Percentiles rank a stretch among this genome's conserved stretches.
These are phyloP conservation scores for Hapsidospora chrysogenum DNA, from an alignment of 495 filamentous ascomycete species.

Conservation along the genomic window DNA sequence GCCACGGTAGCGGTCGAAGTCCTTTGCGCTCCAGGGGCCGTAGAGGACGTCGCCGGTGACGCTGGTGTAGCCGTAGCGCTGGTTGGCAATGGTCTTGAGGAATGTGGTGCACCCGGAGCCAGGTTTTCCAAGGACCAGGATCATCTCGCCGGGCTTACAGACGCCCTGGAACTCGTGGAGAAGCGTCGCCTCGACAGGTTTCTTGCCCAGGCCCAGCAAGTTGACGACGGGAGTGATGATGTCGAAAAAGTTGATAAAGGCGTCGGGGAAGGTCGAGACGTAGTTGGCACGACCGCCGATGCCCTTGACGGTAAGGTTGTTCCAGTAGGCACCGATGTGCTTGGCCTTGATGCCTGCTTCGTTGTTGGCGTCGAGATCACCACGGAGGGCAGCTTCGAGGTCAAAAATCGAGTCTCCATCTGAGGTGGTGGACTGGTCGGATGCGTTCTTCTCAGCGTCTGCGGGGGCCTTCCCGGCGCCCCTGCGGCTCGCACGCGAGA, in stretches of 20 bases:
- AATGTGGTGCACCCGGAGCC: constrained; percentile 83
- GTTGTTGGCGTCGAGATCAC: constrained; percentile 49
- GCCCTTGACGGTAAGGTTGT: constrained; percentile 60
- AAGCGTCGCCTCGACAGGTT: constrained; percentile 48
- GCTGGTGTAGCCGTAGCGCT: constrained; percentile 59
- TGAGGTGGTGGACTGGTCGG: constrained; percentile 31
- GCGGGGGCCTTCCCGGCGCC: constrained; percentile 16
- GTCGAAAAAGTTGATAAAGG: constrained; percentile 63
- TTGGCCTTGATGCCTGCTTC: constrained; percentile 67
- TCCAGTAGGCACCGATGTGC: constrained; percentile 66
- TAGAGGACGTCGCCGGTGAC: constrained; percentile 68
- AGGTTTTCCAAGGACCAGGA: constrained; percentile 73
- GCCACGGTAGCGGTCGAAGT: constrained; percentile 52
- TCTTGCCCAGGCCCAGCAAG: constrained; percentile 41
- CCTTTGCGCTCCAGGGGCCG: constrained; percentile 44
- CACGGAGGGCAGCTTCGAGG: constrained; percentile 50
- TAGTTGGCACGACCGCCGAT: constrained; percentile 60
- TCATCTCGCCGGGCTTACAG: constrained; percentile 70
- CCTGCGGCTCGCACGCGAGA: constrained; percentile 38
- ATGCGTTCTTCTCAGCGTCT: constrained; percentile 24
- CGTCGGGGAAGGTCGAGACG: constrained; percentile 71
- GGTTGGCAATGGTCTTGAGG: constrained; percentile 70
- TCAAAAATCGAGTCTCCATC: constrained; percentile 43
- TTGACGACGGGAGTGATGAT: constrained; percentile 39
- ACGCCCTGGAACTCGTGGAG: constrained; percentile 36